Percentiles rank a stretch among this genome's conserved stretches.
These are phyloP conservation scores for Aphanomyces cochlioides DNA, from an alignment of 352 stramenopile genomes.

Conservation along the genomic window DNA sequence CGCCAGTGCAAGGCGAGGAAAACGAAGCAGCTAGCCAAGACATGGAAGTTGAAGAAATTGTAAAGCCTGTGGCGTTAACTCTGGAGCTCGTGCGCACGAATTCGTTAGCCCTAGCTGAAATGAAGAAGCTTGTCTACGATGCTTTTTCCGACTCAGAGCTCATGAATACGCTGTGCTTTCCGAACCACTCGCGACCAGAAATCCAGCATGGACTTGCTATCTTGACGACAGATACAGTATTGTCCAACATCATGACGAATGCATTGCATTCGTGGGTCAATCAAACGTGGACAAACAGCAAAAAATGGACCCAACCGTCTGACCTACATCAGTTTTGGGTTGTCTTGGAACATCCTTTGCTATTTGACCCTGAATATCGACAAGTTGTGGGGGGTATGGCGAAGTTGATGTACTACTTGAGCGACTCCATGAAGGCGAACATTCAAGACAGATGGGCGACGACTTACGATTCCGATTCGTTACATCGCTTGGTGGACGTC, in stretches of 20 bases:
- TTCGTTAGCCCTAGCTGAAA: not conserved
- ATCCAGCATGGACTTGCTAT: conserved; percentile 19
- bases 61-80: not conserved
- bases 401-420: conserved; percentile 64
- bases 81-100: conserved; percentile 3
- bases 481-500: conserved; percentile 64
- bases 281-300: conserved; percentile 72
- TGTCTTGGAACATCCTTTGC: conserved; percentile 63
- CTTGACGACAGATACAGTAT: not conserved
- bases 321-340: conserved; percentile 64
- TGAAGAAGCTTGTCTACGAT: conserved; percentile 48
- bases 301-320: conserved; percentile 49
- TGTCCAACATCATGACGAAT: conserved; percentile 60
- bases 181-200: conserved; percentile 8
- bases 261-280: conserved; percentile 61
- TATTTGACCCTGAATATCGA: conserved; percentile 77
- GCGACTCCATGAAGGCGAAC: conserved; percentile 45
- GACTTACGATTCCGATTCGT: conserved; percentile 48
- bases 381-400: conserved; percentile 64
- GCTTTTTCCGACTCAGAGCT: conserved; percentile 61
- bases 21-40: not conserved
- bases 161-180: conserved; percentile 39
- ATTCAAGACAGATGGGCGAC: conserved; percentile 54
- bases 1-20: not conserved
- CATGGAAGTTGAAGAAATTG: not conserved